Evolutionary conservation across 208 protist species (phyloP).

Genomic region (Lotmaria passim): DNA sequence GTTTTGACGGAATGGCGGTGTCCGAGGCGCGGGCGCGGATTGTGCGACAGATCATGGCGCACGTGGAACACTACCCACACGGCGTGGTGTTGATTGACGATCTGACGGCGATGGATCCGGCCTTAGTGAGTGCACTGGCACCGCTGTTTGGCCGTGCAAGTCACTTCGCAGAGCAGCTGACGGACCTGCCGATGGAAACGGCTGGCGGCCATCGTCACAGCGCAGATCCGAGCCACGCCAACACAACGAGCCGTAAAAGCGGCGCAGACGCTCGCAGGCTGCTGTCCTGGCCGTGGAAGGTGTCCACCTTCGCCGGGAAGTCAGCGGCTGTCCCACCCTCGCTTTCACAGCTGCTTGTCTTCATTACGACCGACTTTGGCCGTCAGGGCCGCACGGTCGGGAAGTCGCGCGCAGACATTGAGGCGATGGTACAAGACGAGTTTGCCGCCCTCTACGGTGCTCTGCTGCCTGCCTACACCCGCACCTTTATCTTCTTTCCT

Average conservation of each 20-base stretch:
- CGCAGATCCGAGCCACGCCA: not conserved
- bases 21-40: slow-evolving; percentile 42
- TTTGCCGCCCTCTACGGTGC: slow-evolving; percentile 73
- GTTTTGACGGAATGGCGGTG: slow-evolving; percentile 52
- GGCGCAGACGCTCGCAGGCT: not conserved
- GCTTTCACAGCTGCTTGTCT: slow-evolving; percentile 63
- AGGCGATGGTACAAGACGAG: slow-evolving; percentile 66
- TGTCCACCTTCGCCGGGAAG: not conserved
- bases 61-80: slow-evolving; percentile 65
- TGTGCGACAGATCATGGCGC: slow-evolving; percentile 45
- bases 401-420: slow-evolving; percentile 58
- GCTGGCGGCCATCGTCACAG: not conserved
- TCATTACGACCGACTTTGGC: slow-evolving; percentile 88
- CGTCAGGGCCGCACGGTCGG: slow-evolving; percentile 75
- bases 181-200: not conserved
- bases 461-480: slow-evolving; percentile 64
- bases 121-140: slow-evolving; percentile 52
- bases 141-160: slow-evolving; percentile 75
- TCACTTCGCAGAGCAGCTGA: slow-evolving; percentile 71
- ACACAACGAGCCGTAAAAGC: not conserved
- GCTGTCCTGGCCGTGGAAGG: slow-evolving; percentile 12
- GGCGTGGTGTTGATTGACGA: slow-evolving; percentile 87
- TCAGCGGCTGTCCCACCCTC: slow-evolving; percentile 21
- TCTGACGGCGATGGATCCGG: slow-evolving; percentile 60
- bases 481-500: slow-evolving; percentile 63